Evolutionary conservation across 768 basidiomycete species (phyloP).

Genomic region (Podaxis sp.): DNA sequence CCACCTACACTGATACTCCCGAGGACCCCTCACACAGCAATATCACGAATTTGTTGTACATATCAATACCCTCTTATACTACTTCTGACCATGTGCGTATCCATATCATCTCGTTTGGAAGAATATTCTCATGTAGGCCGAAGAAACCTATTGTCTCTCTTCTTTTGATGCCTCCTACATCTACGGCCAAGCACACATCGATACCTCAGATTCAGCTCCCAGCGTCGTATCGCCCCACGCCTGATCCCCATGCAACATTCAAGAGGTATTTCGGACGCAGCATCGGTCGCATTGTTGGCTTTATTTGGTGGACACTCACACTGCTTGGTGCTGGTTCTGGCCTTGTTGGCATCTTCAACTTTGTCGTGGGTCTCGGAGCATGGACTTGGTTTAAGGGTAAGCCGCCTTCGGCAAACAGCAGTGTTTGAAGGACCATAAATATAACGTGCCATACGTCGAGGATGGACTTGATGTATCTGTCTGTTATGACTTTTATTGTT

Average conservation of each 20-base stretch:
- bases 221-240: conserved; percentile 44
- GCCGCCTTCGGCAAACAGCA: conserved; percentile 17
- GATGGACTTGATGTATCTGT: background rate
- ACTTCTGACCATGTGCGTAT: conserved; percentile 84
- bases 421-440: background rate
- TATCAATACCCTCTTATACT: conserved; percentile 78
- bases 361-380: conserved; percentile 63
- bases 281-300: conserved; percentile 75
- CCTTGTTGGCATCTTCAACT: conserved; percentile 70
- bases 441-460: background rate
- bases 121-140: background rate
- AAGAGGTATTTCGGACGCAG: conserved; percentile 67
- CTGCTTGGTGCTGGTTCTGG: conserved; percentile 77
- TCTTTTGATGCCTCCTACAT: conserved; percentile 56
- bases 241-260: conserved; percentile 50
- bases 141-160: conserved; percentile 88
- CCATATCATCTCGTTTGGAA: background rate
- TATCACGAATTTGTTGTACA: conserved; percentile 72
- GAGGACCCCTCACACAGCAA: conserved; percentile 47
- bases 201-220: conserved; percentile 54
- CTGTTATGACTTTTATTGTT: background rate
- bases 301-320: conserved; percentile 75
- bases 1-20: conserved; percentile 68
- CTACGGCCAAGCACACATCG: conserved; percentile 25
- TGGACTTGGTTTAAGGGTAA: conserved; percentile 59